phyloP scores from a whole-genome alignment of 169 alveolate species.

The Eimeria brunetti region DNA sequence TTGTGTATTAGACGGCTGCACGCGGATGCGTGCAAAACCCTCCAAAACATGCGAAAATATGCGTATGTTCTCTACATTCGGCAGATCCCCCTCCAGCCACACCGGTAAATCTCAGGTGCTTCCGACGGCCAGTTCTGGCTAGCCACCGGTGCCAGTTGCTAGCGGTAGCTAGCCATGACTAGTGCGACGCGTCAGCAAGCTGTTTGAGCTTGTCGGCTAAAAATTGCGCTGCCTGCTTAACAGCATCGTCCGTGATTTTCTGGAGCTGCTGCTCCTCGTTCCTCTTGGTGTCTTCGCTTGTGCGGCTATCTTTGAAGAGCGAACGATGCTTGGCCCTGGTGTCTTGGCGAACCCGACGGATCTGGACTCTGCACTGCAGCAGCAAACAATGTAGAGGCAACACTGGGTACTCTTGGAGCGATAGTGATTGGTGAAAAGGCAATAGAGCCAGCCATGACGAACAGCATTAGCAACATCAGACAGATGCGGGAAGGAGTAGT shows the following conservation, averaged over 20 bases:
- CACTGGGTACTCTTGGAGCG: not conserved
- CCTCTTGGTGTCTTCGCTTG: slow-evolving; percentile 8
- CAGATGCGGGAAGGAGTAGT: not conserved
- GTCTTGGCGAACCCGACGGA: slow-evolving; percentile 69
- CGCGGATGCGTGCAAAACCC: not conserved
- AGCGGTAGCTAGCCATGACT: not conserved
- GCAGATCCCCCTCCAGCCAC: not conserved
- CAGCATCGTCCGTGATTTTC: slow-evolving; percentile 44
- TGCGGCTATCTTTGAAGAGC: not conserved
- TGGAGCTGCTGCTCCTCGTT: slow-evolving; percentile 60
- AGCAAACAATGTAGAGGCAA: not conserved
- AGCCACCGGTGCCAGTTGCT: slow-evolving; percentile 14
- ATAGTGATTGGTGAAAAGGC: not conserved
- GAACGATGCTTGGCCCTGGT: slow-evolving; percentile 5
- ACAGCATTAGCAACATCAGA: not conserved
- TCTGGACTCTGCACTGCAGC: slow-evolving; percentile 57
- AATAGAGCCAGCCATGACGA: not conserved
- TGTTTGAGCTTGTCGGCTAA: slow-evolving; percentile 48
- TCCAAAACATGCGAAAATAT: not conserved
- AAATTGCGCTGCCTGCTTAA: slow-evolving; percentile 12
- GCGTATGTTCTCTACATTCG: not conserved
- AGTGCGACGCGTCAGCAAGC: slow-evolving; percentile 36
- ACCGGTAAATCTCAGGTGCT: not conserved
- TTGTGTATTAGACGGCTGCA: not conserved
- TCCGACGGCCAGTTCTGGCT: not conserved